Evolutionary conservation across 2,329 filamentous ascomycete species (phyloP).

Genomic region (Penicillium sp.): DNA sequence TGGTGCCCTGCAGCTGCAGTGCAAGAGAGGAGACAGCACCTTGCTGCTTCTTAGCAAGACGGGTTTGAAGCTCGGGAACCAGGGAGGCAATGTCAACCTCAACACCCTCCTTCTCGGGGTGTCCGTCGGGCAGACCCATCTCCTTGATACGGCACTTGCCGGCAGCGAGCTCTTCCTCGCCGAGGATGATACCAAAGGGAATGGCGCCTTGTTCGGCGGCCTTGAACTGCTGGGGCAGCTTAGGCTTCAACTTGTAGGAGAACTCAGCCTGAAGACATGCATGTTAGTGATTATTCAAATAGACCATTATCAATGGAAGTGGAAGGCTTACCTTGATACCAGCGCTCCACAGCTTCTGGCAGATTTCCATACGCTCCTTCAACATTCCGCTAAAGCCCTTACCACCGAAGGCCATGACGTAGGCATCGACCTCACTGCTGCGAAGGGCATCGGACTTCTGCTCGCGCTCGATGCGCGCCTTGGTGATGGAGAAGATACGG

Average conservation of each 20-base stretch:
- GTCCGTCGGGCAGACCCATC: constrained; percentile 73
- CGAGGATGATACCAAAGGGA: constrained; percentile 84
- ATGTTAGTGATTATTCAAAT: constrained; percentile 21
- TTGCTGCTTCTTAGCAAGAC: constrained; percentile 25
- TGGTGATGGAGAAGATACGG: constrained; percentile 89
- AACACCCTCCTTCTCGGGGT: constrained; percentile 87
- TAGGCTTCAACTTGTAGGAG: constrained; percentile 85
- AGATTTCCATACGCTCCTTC: constrained; percentile 79
- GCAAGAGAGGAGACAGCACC: constrained; percentile 20
- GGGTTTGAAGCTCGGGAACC: constrained; percentile 26
- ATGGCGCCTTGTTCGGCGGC: constrained; percentile 76
- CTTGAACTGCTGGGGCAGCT: constrained; percentile 86
- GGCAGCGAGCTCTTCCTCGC: constrained; percentile 80
- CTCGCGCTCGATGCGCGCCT: constrained; percentile 66
- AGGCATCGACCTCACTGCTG: constrained; percentile 80
- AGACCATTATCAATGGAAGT: neutral
- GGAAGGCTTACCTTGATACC: constrained; percentile 68
- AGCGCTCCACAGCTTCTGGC: constrained; percentile 75
- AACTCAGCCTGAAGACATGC: constrained; percentile 67
- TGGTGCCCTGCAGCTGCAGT: constrained; percentile 25
- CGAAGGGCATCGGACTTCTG: constrained; percentile 57
- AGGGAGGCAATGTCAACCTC: constrained; percentile 59
- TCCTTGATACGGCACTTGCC: constrained; percentile 89
- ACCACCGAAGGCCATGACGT: constrained; percentile 90
- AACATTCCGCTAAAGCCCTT: constrained; percentile 80